phyloP scores from a whole-genome alignment of 768 basidiomycete species.

The Lactarius deliciosus region DNA sequence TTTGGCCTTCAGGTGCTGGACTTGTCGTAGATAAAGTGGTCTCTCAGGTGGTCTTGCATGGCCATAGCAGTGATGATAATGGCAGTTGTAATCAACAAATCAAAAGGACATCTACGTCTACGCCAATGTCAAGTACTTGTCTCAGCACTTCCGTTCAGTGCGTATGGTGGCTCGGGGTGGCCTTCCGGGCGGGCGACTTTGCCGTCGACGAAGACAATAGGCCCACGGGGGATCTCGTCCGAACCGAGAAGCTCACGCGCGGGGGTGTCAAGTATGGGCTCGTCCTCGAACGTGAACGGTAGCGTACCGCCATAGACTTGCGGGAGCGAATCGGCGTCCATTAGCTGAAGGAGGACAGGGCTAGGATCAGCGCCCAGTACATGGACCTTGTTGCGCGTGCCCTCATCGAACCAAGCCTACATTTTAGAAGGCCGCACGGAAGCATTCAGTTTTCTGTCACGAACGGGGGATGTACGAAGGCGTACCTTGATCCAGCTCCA shows the following conservation, averaged over 20 bases:
- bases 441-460: neutral
- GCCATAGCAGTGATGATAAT: constrained; percentile 3
- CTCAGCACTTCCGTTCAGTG: constrained; percentile 1
- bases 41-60: neutral
- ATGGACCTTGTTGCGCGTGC: constrained; percentile 74
- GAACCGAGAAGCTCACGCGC: constrained; percentile 46
- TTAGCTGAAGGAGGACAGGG: constrained; percentile 50
- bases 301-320: constrained; percentile 71
- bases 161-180: neutral
- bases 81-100: neutral
- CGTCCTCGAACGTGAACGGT: constrained; percentile 67
- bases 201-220: constrained; percentile 51
- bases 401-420: constrained; percentile 78
- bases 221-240: constrained; percentile 54
- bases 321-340: constrained; percentile 54
- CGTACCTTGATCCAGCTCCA: constrained; percentile 82
- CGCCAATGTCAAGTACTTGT: neutral
- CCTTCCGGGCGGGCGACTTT: constrained; percentile 33
- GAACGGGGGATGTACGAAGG: neutral
- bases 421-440: neutral
- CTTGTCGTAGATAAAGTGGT: neutral
- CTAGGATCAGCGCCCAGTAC: constrained; percentile 65
- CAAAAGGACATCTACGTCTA: neutral
- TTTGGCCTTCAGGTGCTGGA: constrained; percentile 2
- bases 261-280: constrained; percentile 61